phyloP scores from a whole-genome alignment of 176 grass and related monocot species.

The Bromus sterilis region DNA sequence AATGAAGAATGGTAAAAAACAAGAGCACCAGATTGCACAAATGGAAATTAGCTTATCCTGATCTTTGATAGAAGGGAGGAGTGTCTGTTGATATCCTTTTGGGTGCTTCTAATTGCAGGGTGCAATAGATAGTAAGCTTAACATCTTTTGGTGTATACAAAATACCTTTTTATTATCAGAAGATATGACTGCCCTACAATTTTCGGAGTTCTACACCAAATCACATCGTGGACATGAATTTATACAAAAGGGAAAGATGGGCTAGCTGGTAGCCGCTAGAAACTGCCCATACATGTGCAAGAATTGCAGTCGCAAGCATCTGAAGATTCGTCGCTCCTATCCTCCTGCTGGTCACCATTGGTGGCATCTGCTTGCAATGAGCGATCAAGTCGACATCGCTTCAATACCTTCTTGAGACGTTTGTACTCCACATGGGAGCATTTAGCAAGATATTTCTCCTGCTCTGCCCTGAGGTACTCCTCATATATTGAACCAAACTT shows the following conservation, averaged over 20 bases:
- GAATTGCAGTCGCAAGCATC: conserved; percentile 48
- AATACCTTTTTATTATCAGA: background rate
- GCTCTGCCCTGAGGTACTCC: conserved; percentile 56
- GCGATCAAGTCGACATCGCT: conserved; percentile 48
- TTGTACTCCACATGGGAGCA: conserved; percentile 69
- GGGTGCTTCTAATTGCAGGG: background rate
- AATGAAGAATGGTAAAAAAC: background rate
- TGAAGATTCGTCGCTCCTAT: conserved; percentile 13
- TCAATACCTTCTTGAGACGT: conserved; percentile 68
- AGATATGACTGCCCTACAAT: background rate
- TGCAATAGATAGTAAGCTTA: background rate
- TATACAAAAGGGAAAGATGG: background rate
- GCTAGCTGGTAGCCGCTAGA: background rate
- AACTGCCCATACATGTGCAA: conserved; percentile 47
- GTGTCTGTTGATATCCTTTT: background rate
- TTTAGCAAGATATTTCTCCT: conserved; percentile 50
- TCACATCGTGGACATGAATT: background rate
- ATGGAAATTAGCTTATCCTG: background rate
- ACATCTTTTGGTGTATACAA: background rate
- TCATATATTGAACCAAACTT: conserved; percentile 63
- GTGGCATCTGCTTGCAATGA: conserved; percentile 25
- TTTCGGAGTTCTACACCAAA: background rate
- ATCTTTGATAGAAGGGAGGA: background rate
- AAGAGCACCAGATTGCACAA: background rate
- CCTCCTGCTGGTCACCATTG: conserved; percentile 6